Base-by-base conservation (phyloP, 2,329 filamentous ascomycete genomes). In the Colletotrichum eremochloae region DNA sequence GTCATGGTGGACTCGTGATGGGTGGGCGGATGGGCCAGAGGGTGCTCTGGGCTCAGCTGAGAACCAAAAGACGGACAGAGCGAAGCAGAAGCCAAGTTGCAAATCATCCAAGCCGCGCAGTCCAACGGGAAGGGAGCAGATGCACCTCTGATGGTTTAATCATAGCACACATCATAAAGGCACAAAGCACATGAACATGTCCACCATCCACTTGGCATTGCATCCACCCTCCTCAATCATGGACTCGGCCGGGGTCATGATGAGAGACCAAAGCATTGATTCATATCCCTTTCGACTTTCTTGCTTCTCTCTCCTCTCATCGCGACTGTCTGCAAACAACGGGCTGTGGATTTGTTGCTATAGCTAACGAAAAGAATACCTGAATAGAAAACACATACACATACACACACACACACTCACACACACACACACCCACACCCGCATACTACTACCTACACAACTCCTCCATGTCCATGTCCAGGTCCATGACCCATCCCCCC, bases 401-500 rank as follows among this genome's bases (percentile, higher is more conserved):
- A 44, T 7, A 8, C 15, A 2, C 44, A n/a, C 44, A 20, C 44
- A 5, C 33, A 36, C 33, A 5, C 33, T 1, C 33, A 5, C 33
- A 8, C 33, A 36, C 33, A 5, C 33, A 36, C 33, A 8, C 33
- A 36, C 33, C 33, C 33, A 36, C 33, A 36, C 33, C 14, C 40
- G 14, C 3, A 42, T 42, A 42, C 40, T 42, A 42, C 44, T n/a
- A n/a, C 44, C 15, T n/a, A 46, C 31, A 52, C 60, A 29, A n/a
- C 44, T 63, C 44, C 60, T 63, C 29, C 20, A 46, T 46, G 24
- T 18, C 31, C 33, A 46, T 29, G 42, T 63, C 29, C 44, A 46
- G n/a, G 40, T 11, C 31, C n/a, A 48, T 31, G 31, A 62, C 38
- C 64, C 75, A 75, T 77, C 71, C 75, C 75, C 75, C 75, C 63